Conservation (phyloP, 2,329 filamentous ascomycete species). For the Aureobasidium subglaciale region DNA sequence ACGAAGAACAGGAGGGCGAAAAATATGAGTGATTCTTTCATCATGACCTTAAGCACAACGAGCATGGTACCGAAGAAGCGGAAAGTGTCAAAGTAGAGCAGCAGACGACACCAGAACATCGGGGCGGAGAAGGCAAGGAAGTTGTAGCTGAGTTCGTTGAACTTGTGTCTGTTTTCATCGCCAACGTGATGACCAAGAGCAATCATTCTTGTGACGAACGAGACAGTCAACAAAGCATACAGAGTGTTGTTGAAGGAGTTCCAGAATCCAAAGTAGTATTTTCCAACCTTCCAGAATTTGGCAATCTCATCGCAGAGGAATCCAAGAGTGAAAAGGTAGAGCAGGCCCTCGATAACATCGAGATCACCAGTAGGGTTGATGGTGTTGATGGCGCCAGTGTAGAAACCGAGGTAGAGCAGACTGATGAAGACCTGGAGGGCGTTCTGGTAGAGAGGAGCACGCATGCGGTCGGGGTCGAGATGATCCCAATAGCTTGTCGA, state of each 20-base stretch:
- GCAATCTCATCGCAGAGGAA: conserved; percentile 81
- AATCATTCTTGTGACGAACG: conserved; percentile 70
- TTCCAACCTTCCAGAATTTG: conserved; percentile 92
- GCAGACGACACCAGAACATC: conserved; percentile 91
- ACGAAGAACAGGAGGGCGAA: conserved; percentile 84
- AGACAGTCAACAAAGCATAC: conserved; percentile 71
- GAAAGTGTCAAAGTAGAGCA: conserved; percentile 88
- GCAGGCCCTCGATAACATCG: conserved; percentile 71
- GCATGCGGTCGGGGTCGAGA: conserved; percentile 90
- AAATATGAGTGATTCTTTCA: conserved; percentile 76
- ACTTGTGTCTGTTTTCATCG: conserved; percentile 48
- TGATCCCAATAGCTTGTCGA: conserved; percentile 72
- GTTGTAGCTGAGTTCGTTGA: conserved; percentile 83
- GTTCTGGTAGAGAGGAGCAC: conserved; percentile 88
- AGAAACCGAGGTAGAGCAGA: conserved; percentile 73
- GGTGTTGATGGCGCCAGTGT: conserved; percentile 87
- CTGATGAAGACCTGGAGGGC: conserved; percentile 79
- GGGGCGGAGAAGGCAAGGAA: conserved; percentile 88
- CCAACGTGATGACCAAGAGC: conserved; percentile 58
- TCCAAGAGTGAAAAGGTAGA: conserved; percentile 87
- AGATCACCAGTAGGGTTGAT: conserved; percentile 80
- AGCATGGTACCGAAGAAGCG: conserved; percentile 98
- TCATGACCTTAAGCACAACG: conserved; percentile 75
- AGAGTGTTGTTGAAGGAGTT: conserved; percentile 86
- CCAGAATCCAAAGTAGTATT: conserved; percentile 91